Conservation (phyloP, 495 filamentous ascomycete species). For the Achaetomiella virescens region DNA sequence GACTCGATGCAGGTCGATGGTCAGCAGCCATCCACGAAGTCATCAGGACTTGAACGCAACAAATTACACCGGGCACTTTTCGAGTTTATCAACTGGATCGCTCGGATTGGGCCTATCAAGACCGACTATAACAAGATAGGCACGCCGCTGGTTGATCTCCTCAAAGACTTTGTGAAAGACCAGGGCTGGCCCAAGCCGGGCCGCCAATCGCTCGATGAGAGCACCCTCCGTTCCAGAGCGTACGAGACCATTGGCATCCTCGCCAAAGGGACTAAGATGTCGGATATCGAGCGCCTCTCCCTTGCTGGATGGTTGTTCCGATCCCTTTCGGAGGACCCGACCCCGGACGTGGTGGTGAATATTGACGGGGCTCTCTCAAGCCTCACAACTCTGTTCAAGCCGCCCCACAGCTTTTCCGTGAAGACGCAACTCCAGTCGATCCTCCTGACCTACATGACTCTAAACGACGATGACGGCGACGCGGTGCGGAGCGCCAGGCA, state of each 20-base stretch:
- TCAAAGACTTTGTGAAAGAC: slow-evolving; percentile 67
- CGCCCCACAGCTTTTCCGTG: slow-evolving; percentile 31
- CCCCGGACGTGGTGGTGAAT: slow-evolving; percentile 69
- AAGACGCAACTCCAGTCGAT: slow-evolving; percentile 39
- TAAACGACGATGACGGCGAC: slow-evolving; percentile 47
- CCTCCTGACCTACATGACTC: slow-evolving; percentile 61
- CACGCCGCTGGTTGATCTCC: slow-evolving; percentile 59
- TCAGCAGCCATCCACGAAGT: slow-evolving; percentile 12
- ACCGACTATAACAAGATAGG: slow-evolving; percentile 54
- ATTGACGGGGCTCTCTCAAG: slow-evolving; percentile 84
- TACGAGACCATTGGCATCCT: slow-evolving; percentile 84
- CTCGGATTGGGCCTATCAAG: slow-evolving; percentile 59
- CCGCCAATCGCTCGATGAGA: slow-evolving; percentile 51
- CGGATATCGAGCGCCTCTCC: slow-evolving; percentile 46
- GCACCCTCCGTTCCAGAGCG: slow-evolving; percentile 62
- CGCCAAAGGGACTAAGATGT: slow-evolving; percentile 48
- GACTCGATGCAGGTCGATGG: slow-evolving; percentile 29
- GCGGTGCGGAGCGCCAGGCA: slow-evolving; percentile 65
- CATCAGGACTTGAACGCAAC: slow-evolving; percentile 26
- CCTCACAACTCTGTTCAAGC: slow-evolving; percentile 50
- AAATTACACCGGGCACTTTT: slow-evolving; percentile 76
- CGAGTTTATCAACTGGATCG: slow-evolving; percentile 80
- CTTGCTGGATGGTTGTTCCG: slow-evolving; percentile 73
- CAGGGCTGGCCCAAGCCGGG: slow-evolving; percentile 75
- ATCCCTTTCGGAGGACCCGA: slow-evolving; percentile 74